These are phyloP conservation scores for Ceratocystis huliohia DNA, from an alignment of 2,329 filamentous ascomycete genomes.

Conservation along the genomic window DNA sequence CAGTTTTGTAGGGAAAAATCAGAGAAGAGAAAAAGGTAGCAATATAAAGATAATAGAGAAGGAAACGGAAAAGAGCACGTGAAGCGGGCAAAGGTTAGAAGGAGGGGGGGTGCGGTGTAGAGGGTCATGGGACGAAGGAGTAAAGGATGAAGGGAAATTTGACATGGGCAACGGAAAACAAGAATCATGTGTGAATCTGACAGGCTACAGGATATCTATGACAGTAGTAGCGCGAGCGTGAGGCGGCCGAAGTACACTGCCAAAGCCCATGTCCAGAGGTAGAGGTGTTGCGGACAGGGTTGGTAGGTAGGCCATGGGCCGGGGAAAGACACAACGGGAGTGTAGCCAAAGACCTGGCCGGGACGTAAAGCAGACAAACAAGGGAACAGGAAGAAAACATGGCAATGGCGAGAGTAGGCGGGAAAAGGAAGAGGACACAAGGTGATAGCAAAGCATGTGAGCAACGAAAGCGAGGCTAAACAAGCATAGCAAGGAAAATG, in stretches of 20 bases:
- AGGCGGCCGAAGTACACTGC: neutral
- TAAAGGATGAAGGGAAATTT: conserved; percentile 2
- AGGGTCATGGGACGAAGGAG: conserved; percentile 3
- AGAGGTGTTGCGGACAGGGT: neutral
- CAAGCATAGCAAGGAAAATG: neutral
- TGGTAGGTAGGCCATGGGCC: neutral
- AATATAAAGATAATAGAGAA: neutral
- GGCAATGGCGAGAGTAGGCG: neutral
- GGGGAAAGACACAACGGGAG: neutral
- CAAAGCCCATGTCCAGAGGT: neutral
- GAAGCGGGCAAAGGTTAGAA: neutral
- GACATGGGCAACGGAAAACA: conserved; percentile 2
- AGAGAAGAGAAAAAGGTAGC: neutral
- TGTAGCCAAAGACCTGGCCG: neutral
- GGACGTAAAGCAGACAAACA: neutral
- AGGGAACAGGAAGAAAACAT: neutral
- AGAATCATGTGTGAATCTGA: neutral
- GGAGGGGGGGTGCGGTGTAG: neutral
- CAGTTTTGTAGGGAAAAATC: neutral
- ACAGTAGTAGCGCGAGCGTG: neutral
- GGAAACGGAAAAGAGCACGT: neutral
- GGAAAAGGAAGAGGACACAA: neutral
- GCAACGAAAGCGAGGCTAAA: neutral
- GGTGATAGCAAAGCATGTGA: neutral
- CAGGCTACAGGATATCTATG: neutral